Evolutionary conservation across 805 yeast genomes (phyloP).

Genomic region (Teunomyces tritomae): DNA sequence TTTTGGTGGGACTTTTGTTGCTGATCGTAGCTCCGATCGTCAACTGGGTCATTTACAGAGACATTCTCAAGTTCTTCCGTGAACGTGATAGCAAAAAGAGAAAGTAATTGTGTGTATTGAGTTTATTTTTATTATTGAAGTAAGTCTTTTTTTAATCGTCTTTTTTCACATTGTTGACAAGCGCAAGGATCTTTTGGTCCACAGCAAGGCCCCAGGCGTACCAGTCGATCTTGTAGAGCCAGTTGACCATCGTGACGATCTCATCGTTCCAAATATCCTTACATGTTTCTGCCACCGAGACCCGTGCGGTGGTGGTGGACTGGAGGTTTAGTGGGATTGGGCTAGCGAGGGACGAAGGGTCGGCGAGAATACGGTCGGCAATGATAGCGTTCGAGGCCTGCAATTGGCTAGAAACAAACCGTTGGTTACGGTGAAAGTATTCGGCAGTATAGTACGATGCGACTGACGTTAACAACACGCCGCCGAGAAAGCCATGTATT

Average conservation of each 20-base stretch:
- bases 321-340: constrained; percentile 18
- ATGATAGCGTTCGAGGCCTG: constrained; percentile 48
- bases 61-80: constrained; percentile 50
- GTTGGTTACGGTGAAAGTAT: constrained; percentile 50
- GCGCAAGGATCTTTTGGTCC: constrained; percentile 29
- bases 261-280: constrained; percentile 82
- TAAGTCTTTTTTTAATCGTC: not conserved
- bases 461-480: constrained; percentile 61
- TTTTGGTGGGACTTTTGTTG: constrained; percentile 33
- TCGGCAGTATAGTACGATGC: constrained; percentile 59
- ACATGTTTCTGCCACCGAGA: constrained; percentile 52
- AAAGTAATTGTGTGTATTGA: not conserved
- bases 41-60: constrained; percentile 47
- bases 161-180: constrained; percentile 24
- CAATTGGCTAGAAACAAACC: constrained; percentile 46
- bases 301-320: constrained; percentile 27
- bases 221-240: constrained; percentile 57
- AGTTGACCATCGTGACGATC: constrained; percentile 59
- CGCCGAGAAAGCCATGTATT: constrained; percentile 45
- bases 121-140: not conserved
- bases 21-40: constrained; percentile 54
- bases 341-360: constrained; percentile 13
- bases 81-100: constrained; percentile 10
- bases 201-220: constrained; percentile 37
- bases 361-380: constrained; percentile 51